Base-by-base conservation (phyloP, 441 rosid species). In the Erodium trifolium region DNA sequence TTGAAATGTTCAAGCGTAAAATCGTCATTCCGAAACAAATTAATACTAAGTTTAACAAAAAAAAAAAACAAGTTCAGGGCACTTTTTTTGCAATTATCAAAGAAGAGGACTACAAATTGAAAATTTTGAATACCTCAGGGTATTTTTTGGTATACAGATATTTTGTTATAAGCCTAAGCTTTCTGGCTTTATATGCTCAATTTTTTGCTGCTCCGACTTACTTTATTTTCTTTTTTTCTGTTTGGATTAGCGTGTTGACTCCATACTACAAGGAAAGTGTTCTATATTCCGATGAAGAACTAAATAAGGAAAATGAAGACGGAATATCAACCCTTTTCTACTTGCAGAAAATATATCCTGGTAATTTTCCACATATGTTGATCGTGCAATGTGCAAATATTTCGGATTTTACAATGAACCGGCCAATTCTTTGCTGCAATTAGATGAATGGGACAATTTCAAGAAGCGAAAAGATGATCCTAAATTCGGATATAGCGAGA, bases 371-470 rank as follows among this genome's bases (percentile, higher is more conserved):
- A 35, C 16, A 59, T 63, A 16, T 9, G 9, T 64, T 71, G 41
- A 27, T 19, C 27, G 68, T 68, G 18, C 73, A 73, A 68, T 2
- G 68, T 68, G 18, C 73, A 73, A 68, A 69, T 17, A 41, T 39
- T 47, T 39, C 37, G 59, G n/a, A 13, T 41, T 77, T 37, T 23
- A 2, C 49, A 35, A 65, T 57, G 43, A 68, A 63, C 75, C 76
- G 73, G 64, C 68, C 66, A 35, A 70, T 65, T 11, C 9, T 55
- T 12, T 29, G 60, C 65, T 82, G 72, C 70, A 70, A 66, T 68
- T 72, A 95, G 99, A 95, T 85, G 99, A 95, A 68, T 95, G 99
- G 99, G 77, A 75, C 70, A 89, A 92, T 78, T 92, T 85, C 74
- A 66, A 39, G 16, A 88, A 83, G 66, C 94, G 99, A 43, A 77